Base-by-base conservation (phyloP, 768 basidiomycete species). In the Naganishia onofrii region DNA sequence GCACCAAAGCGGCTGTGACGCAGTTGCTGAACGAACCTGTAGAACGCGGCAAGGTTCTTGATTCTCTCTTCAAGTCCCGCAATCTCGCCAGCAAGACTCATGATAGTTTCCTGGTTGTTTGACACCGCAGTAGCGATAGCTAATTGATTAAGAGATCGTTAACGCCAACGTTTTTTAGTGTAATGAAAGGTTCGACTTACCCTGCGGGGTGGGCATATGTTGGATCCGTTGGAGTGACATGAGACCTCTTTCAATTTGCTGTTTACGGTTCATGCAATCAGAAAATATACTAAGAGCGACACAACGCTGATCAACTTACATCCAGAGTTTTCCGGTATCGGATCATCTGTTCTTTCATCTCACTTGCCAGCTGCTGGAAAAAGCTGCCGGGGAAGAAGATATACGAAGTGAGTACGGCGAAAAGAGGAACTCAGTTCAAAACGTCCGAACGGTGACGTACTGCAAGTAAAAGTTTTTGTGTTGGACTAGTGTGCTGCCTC, bases 71-170 rank as follows among this genome's bases (percentile, higher is more conserved):
- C 70, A n/a, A 67, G 28, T 32, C 65, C 63, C 21, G 70, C 53
- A 15, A 68, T 66, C 19, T 68, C 58, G 7, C 64, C 57, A 8
- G 70, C 70, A 17, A 71, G 58, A 63, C 56, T 52, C 70, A 71
- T 71, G 66, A 71, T 71, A 19, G 65, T 57, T 28, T 71, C 66
- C 46, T 71, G 70, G 48, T 71, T 71, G 57, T 71, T 71, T 48
- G 70, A 67, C 0, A 71, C 65, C n/a, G 70, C 55, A 26, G 67
- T 42, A 17, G 70, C 64, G 66, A 71, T 68, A 23, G 70, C 70
- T 71, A 42, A 9, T 13, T 42, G 1, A 1, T 2, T 15, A 21
- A 13, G 31, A 38, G 26, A 53, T 13, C 29, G 66, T 51, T 7
- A 21, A 12, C 23, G n/a, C 12, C 6, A n/a, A 3, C 23, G 4